Evolutionary conservation across 140 eudicot species (phyloP).

Genomic region (Anethum foeniculum): DNA sequence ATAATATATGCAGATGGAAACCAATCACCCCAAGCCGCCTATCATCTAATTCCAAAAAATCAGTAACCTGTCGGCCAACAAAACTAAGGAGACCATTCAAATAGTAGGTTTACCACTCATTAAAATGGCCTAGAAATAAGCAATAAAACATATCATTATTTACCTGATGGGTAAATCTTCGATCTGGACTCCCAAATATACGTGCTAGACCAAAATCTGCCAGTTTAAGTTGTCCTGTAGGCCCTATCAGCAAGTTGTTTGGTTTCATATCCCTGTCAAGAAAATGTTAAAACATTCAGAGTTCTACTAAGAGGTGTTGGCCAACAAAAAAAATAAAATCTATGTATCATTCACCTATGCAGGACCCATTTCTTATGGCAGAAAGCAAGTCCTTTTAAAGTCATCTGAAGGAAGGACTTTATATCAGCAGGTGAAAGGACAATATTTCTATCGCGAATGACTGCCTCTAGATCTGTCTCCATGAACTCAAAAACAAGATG

Average conservation of each 20-base stretch:
- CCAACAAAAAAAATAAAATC: not conserved
- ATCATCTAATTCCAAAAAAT: not conserved
- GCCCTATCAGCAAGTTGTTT: conserved; percentile 83
- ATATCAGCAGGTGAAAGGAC: conserved; percentile 89
- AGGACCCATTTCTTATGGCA: conserved; percentile 97
- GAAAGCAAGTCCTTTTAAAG: conserved; percentile 80
- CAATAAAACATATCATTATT: not conserved
- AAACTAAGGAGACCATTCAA: not conserved
- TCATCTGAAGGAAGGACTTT: conserved; percentile 91
- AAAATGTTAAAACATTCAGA: conserved; percentile 11
- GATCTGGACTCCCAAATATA: conserved; percentile 87
- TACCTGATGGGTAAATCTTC: conserved; percentile 98
- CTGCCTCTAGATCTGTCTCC: conserved; percentile 99
- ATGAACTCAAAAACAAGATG: conserved; percentile 96
- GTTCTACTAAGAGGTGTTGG: not conserved
- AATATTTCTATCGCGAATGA: conserved; percentile 86
- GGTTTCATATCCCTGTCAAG: conserved; percentile 94
- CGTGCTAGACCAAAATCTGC: conserved; percentile 98
- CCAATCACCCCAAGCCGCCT: not conserved
- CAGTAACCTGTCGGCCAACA: not conserved
- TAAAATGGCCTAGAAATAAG: not conserved
- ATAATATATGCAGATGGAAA: not conserved
- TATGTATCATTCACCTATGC: conserved; percentile 52
- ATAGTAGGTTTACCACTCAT: not conserved
- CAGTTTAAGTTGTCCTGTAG: conserved; percentile 82